Percentiles rank a stretch among this genome's conserved stretches.
Evolutionary conservation across 306 rosid species (phyloP).

Genomic region (Castanea sativa): DNA sequence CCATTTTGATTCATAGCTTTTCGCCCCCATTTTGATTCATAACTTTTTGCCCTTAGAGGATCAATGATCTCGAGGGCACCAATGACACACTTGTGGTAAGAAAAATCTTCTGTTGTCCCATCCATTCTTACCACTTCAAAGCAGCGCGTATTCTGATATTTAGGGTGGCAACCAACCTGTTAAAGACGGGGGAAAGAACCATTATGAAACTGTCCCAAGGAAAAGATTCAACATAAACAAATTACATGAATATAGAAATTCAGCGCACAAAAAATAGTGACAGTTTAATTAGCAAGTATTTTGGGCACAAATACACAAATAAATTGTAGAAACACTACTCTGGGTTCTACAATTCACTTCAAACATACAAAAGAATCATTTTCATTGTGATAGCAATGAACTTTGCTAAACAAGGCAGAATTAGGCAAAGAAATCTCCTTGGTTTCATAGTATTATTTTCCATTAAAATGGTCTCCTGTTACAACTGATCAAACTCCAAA

Average conservation of each 20-base stretch:
- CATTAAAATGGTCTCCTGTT: background rate
- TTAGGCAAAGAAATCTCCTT: background rate
- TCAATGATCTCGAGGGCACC: constrained; percentile 67
- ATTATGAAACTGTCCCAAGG: constrained; percentile 1
- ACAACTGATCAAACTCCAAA: background rate
- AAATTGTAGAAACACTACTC: too few species aligned
- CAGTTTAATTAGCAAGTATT: background rate
- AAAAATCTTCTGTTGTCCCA: constrained; percentile 78
- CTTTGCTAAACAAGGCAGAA: background rate
- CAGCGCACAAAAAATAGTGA: background rate
- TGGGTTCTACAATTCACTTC: background rate
- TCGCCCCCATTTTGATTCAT: constrained; percentile 37
- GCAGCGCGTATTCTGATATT: constrained; percentile 52
- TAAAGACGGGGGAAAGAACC: background rate
- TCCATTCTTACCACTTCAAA: constrained; percentile 61
- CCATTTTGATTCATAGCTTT: too few species aligned
- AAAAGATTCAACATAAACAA: background rate
- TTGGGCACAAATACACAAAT: background rate
- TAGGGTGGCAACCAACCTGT: constrained; percentile 75
- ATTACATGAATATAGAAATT: background rate
- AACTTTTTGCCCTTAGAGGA: constrained; percentile 51
- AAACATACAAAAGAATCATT: background rate
- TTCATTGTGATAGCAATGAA: background rate
- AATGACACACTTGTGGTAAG: constrained; percentile 73
- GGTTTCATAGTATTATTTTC: background rate